Base-by-base conservation (phyloP, 23 red algal species). In the Rhodosorus marinus region DNA sequence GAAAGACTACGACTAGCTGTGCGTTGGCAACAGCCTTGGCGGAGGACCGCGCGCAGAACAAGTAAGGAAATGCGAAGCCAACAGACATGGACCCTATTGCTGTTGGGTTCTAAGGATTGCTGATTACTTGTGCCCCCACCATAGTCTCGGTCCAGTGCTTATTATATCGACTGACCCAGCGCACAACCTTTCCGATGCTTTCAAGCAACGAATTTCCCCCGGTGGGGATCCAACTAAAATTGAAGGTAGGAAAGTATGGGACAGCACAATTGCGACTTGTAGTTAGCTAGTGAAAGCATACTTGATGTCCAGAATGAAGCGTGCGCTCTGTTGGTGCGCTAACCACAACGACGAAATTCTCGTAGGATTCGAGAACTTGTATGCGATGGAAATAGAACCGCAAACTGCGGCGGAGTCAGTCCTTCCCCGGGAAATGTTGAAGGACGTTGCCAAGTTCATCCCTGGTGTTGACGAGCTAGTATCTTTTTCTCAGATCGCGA, bases 141-240 rank as follows among this genome's bases (percentile, higher is more conserved):
- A n/a, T n/a, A n/a, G n/a, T n/a, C n/a, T n/a, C n/a, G 67, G 61
- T 51, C 60, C 70, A 6, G 74, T 85, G 6, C 50, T 98, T 3
- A 46, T 98, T 9, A 76, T 98, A 5, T 98, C 90, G 11, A 98
- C 90, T 3, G 90, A 98, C 62, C 90, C 90, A 6, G 90, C 90
- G 8, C 90, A 98, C 64, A 98, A 82, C 49, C 65, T 98, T 0
- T 78, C 69, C 3, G 90, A 98, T 35, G 90, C 90, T 7, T 98
- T 98, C 49, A 62, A 28, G 26, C 70, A 86, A 51, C 77, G 81
- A 35, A 83, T 98, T 60, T 80, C 90, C 19, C 61, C 57, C 22
- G 52, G 55, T 24, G 62, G 68, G 11, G 64, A 72, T 22, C 79
- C 79, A 8, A 82, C 76, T 8, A 64, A 57, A 33, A 57, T 90